Conservation (phyloP, 192 early-diverging fungal species). For the Backusella sp. region DNA sequence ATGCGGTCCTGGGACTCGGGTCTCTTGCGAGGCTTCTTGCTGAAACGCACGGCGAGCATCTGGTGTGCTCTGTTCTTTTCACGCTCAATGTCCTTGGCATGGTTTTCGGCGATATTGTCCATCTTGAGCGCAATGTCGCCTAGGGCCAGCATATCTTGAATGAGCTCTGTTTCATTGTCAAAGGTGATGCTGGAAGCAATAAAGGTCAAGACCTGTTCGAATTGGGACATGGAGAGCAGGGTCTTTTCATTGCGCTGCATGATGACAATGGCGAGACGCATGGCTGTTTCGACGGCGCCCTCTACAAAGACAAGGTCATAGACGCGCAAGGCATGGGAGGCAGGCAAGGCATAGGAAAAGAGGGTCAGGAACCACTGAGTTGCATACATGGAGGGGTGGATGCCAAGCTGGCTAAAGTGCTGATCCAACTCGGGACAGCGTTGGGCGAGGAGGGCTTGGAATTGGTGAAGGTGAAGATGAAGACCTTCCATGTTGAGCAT, state of each 20-base stretch:
- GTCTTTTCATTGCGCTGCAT: constrained; percentile 77
- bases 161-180: constrained; percentile 55
- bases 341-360: constrained; percentile 91
- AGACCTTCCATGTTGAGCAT: constrained; percentile 91
- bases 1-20: constrained; percentile 2
- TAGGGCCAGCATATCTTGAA: constrained; percentile 75
- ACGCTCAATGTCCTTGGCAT: constrained; percentile 49
- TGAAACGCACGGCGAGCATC: constrained; percentile 48
- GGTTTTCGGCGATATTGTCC: constrained; percentile 63
- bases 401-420: constrained; percentile 73
- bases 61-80: constrained; percentile 51
- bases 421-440: constrained; percentile 67
- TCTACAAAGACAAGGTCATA: constrained; percentile 89
- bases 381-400: constrained; percentile 88
- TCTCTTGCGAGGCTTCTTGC: background rate
- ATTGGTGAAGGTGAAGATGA: constrained; percentile 85
- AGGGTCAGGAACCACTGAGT: constrained; percentile 96
- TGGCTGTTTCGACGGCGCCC: constrained; percentile 80
- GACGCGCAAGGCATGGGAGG: constrained; percentile 82
- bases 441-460: constrained; percentile 73
- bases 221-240: constrained; percentile 66
- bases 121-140: constrained; percentile 64
- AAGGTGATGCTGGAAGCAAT: constrained; percentile 66
- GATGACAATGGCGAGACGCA: constrained; percentile 81
- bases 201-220: constrained; percentile 78